A percentile compares a stretch with the other conserved stretches of the same genome.
These are phyloP conservation scores for Staphylotrichum longicolle DNA, from an alignment of 495 filamentous ascomycete species.

Conservation along the genomic window DNA sequence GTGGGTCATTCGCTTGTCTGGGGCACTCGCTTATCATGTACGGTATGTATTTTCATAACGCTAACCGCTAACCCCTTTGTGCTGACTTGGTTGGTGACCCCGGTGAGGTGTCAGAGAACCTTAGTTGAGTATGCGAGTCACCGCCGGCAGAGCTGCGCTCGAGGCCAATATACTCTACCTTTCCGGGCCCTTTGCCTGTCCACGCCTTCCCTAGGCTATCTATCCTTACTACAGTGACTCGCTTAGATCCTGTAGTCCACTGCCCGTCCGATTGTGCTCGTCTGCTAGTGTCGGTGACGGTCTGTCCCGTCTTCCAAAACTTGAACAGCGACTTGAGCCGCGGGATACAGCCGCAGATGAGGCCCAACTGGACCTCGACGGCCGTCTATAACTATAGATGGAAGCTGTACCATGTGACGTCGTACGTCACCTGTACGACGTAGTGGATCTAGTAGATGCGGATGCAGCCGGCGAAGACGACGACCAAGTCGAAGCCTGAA, in stretches of 20 bases:
- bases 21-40: too few species aligned
- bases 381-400: constrained; percentile 43
- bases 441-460: constrained; percentile 31
- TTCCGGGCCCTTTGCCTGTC: neutral
- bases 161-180: constrained; percentile 11
- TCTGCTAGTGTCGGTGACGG: neutral
- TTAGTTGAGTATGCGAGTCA: too few species aligned
- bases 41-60: too few species aligned
- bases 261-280: neutral
- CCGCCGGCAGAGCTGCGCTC: too few species aligned
- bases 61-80: too few species aligned
- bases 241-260: neutral
- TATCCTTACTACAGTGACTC: constrained; percentile 10
- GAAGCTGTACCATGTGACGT: constrained; percentile 41
- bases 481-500: constrained; percentile 30
- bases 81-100: too few species aligned
- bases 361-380: constrained; percentile 42
- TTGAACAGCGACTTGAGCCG: constrained; percentile 37
- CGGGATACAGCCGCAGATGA: constrained; percentile 44
- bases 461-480: constrained; percentile 27
- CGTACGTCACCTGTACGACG: constrained; percentile 32
- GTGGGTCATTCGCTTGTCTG: too few species aligned
- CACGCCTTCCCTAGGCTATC: constrained; percentile 7
- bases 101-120: too few species aligned
- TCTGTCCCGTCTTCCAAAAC: constrained; percentile 9